These are phyloP conservation scores for Arthrobotrys megalospora DNA, from an alignment of 2,329 filamentous ascomycete genomes.

Conservation along the genomic window DNA sequence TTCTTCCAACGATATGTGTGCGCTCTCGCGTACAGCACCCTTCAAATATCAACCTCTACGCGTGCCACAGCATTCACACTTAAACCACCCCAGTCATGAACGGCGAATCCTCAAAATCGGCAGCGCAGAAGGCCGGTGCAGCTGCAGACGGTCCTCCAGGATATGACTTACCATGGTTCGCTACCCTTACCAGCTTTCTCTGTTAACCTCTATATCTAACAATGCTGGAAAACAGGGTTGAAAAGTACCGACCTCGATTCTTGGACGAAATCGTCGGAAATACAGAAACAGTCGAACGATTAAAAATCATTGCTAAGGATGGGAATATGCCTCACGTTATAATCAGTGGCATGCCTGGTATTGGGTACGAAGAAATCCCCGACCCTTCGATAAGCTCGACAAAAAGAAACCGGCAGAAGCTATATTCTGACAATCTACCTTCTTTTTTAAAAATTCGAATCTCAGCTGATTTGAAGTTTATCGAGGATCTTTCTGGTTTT, in stretches of 20 bases:
- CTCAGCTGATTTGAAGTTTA: constrained; percentile 41
- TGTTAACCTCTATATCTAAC: constrained; percentile 28
- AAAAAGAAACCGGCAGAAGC: not conserved
- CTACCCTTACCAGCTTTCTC: not conserved
- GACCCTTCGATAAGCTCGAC: constrained; percentile 12
- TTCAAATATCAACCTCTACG: constrained; percentile 23
- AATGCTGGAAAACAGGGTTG: constrained; percentile 77
- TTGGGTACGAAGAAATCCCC: constrained; percentile 72
- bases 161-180: constrained; percentile 85
- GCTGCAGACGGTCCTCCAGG: constrained; percentile 63
- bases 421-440: constrained; percentile 5
- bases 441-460: not conserved
- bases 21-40: constrained; percentile 31
- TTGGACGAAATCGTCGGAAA: constrained; percentile 98
- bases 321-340: constrained; percentile 99
- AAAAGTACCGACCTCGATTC: constrained; percentile 96
- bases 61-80: constrained; percentile 1
- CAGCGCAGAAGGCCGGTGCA: constrained; percentile 50
- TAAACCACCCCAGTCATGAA: constrained; percentile 47
- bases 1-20: constrained; percentile 18
- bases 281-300: constrained; percentile 94
- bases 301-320: constrained; percentile 98
- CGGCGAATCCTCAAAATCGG: constrained; percentile 63
- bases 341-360: constrained; percentile 99
- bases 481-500: constrained; percentile 3